Evolutionary conservation across 192 early-diverging fungal genomes (phyloP).

Genomic region (Oehlia diaphana): DNA sequence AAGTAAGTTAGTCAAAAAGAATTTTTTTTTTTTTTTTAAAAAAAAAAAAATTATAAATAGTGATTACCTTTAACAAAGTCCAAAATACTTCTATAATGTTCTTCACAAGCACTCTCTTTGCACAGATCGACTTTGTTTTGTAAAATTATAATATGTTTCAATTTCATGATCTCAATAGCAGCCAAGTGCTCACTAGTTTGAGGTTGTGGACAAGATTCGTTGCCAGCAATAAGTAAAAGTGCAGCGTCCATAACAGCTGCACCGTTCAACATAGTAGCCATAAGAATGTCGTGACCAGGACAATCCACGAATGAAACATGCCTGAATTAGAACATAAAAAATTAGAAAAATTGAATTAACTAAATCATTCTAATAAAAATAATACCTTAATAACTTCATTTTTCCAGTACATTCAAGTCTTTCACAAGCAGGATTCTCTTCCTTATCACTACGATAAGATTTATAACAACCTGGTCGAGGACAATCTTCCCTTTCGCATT

Average conservation of each 20-base stretch:
- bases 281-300: conserved; percentile 99
- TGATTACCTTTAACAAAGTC: conserved; percentile 80
- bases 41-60: neutral
- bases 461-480: conserved; percentile 95
- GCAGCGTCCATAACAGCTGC: conserved; percentile 99
- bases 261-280: conserved; percentile 99
- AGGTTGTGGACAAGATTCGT: conserved; percentile 98
- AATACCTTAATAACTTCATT: conserved; percentile 78
- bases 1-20: neutral
- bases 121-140: conserved; percentile 99
- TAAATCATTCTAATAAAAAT: neutral
- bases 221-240: conserved; percentile 94
- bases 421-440: conserved; percentile 87
- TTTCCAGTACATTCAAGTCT: conserved; percentile 80
- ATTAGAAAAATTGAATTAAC: neutral
- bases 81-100: conserved; percentile 89
- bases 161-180: conserved; percentile 99
- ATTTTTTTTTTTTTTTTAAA: neutral
- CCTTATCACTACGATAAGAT: conserved; percentile 81
- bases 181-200: conserved; percentile 99
- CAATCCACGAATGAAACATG: conserved; percentile 99
- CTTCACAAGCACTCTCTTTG: conserved; percentile 86
- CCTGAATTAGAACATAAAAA: conserved; percentile 41
- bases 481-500: conserved; percentile 91
- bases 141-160: conserved; percentile 93